Evolutionary conservation across 805 yeast species (phyloP).

Genomic region (Sugiyamaella floridensis): DNA sequence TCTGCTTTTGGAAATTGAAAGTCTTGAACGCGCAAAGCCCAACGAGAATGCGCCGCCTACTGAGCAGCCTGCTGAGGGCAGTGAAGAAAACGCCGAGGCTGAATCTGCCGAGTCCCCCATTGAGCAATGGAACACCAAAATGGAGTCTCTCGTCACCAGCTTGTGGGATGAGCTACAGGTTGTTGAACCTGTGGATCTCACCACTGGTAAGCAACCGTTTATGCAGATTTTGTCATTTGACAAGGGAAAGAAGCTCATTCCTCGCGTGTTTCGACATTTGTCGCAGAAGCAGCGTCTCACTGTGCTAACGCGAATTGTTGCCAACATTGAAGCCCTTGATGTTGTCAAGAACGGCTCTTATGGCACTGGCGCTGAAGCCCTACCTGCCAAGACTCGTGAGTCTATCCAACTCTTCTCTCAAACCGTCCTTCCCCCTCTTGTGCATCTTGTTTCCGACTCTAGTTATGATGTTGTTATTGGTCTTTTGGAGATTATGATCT

Average conservation of each 20-base stretch:
- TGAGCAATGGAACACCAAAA: constrained; percentile 27
- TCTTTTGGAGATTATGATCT: constrained; percentile 60
- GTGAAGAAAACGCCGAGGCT: constrained; percentile 1
- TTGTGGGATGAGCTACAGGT: constrained; percentile 78
- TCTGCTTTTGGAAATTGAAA: constrained; percentile 71
- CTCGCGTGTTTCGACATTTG: constrained; percentile 80
- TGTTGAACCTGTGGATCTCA: constrained; percentile 45
- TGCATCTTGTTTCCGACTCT: constrained; percentile 76
- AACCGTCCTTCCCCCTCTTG: constrained; percentile 76
- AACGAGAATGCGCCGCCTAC: constrained; percentile 22
- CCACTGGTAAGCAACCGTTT: constrained; percentile 69
- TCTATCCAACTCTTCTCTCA: constrained; percentile 72
- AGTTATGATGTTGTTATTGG: constrained; percentile 73
- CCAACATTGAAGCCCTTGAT: constrained; percentile 70
- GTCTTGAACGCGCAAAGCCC: constrained; percentile 55
- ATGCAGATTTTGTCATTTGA: constrained; percentile 75
- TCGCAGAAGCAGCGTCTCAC: constrained; percentile 69
- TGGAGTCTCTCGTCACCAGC: constrained; percentile 27
- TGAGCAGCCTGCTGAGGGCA: constrained; percentile 20
- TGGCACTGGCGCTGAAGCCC: constrained; percentile 30
- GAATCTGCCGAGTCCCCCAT: background rate
- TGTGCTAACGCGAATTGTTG: constrained; percentile 68
- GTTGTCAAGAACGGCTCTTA: constrained; percentile 76
- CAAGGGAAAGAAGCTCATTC: constrained; percentile 83
- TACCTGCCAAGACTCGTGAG: constrained; percentile 39